A percentile compares a stretch with the other conserved stretches of the same genome.
Evolutionary conservation across 345 rosid species (phyloP).

Genomic region (Eucalyptus coolabah): DNA sequence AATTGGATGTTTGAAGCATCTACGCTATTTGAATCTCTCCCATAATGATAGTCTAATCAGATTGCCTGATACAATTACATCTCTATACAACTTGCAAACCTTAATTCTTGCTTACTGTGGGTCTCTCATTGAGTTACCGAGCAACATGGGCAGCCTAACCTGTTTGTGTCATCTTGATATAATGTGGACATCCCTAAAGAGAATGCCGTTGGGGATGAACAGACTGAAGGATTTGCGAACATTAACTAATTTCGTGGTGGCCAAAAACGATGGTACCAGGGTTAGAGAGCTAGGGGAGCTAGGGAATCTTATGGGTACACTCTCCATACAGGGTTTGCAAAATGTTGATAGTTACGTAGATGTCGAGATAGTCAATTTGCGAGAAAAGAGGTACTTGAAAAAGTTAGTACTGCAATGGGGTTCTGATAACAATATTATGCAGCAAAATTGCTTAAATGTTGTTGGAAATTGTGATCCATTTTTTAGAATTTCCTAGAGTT

Average conservation of each 20-base stretch:
- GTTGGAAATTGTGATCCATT: no score
- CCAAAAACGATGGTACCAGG: not conserved
- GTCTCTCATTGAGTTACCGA: not conserved
- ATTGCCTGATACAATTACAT: not conserved
- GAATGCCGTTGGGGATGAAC: constrained; percentile 2
- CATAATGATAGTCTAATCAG: not conserved
- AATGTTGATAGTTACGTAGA: not conserved
- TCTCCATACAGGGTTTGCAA: not conserved
- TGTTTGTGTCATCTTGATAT: no score
- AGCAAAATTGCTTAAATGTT: no score
- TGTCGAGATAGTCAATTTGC: not conserved
- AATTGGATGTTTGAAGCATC: not conserved
- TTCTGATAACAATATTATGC: no score
- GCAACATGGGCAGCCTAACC: no score
- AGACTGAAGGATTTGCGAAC: not conserved
- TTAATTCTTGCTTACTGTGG: constrained; percentile 1
- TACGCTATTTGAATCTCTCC: not conserved
- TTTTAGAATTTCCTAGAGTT: no score
- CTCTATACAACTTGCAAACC: constrained; percentile 4
- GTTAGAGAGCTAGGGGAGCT: constrained; percentile 6
- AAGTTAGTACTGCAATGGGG: no score
- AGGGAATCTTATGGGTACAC: constrained; percentile 1
- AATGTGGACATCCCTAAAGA: no score
- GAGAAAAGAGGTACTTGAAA: constrained; percentile 2
- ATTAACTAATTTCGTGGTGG: constrained; percentile 2